Conservation (phyloP, 192 early-diverging fungal genomes). For the Helicostylum pulchrum region DNA sequence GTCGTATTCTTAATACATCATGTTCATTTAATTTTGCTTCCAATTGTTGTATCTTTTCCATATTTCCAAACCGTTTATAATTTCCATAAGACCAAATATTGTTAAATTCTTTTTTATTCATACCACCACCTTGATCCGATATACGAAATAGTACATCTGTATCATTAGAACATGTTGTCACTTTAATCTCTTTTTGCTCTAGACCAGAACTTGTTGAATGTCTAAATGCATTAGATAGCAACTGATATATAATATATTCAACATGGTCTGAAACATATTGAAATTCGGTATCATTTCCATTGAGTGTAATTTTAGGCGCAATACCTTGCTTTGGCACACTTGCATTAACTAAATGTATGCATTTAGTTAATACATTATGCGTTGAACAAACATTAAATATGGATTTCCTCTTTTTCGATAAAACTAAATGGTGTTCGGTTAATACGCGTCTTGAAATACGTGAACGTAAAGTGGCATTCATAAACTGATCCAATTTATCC, state of each 20-base stretch:
- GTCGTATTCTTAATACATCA: conserved; percentile 18
- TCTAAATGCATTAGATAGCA: conserved; percentile 84
- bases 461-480: conserved; percentile 85
- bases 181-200: conserved; percentile 47
- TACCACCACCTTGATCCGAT: conserved; percentile 92
- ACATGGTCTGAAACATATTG: conserved; percentile 95
- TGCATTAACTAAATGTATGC: conserved; percentile 10
- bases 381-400: conserved; percentile 67
- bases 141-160: conserved; percentile 86
- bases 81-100: conserved; percentile 80
- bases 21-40: conserved; percentile 63
- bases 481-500: conserved; percentile 75
- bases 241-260: conserved; percentile 93
- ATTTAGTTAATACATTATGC: conserved; percentile 43
- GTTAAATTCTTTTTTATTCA: conserved; percentile 55
- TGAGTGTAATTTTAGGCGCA: conserved; percentile 40
- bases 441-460: conserved; percentile 90
- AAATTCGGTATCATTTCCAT: conserved; percentile 64
- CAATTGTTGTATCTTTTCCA: conserved; percentile 72
- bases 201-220: conserved; percentile 55
- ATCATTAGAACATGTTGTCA: conserved; percentile 76
- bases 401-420: conserved; percentile 32
- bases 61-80: conserved; percentile 58
- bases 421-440: conserved; percentile 89
- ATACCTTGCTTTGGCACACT: neutral